Conservation (phyloP, 352 stramenopile genomes). For the Pythium scleroteichum region DNA sequence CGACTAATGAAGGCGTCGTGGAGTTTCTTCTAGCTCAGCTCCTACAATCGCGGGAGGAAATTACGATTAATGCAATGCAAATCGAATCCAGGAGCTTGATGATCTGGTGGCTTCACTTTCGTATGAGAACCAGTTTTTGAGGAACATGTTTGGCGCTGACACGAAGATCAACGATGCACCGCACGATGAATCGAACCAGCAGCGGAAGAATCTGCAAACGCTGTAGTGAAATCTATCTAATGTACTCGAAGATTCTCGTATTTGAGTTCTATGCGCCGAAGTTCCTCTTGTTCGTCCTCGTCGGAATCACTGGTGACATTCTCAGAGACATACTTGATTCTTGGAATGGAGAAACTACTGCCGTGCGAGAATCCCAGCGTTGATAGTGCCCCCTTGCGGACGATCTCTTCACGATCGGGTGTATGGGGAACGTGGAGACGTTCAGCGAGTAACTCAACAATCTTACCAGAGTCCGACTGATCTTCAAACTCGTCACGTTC, state of each 20-base stretch:
- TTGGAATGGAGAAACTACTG: constrained; percentile 65
- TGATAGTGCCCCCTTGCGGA: constrained; percentile 12
- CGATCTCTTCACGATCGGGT: constrained; percentile 28
- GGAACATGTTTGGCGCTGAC: too few relatives aligned
- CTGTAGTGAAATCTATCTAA: too few relatives aligned
- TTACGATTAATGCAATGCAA: constrained; percentile 15
- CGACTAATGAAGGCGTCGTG: constrained; percentile 38
- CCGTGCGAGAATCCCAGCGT: constrained; percentile 26
- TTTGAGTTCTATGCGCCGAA: constrained; percentile 75
- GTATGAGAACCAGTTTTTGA: constrained; percentile 20
- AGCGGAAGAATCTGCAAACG: too few relatives aligned
- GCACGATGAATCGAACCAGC: constrained; percentile 8
- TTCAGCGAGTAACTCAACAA: constrained; percentile 15
- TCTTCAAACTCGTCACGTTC: constrained; percentile 31
- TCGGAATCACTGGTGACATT: constrained; percentile 59
- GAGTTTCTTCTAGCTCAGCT: constrained; percentile 33
- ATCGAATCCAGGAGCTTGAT: constrained; percentile 38
- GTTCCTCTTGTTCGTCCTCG: constrained; percentile 73
- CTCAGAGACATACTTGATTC: constrained; percentile 64
- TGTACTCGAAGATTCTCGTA: constrained; percentile 41
- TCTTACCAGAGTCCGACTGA: constrained; percentile 14
- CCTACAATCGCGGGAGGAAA: constrained; percentile 10
- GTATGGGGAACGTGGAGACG: constrained; percentile 24
- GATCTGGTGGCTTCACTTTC: constrained; percentile 17
- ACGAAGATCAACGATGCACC: neutral